phyloP scores from a whole-genome alignment of 1,139 yeast species.

The Kodamaea ohmeri region DNA sequence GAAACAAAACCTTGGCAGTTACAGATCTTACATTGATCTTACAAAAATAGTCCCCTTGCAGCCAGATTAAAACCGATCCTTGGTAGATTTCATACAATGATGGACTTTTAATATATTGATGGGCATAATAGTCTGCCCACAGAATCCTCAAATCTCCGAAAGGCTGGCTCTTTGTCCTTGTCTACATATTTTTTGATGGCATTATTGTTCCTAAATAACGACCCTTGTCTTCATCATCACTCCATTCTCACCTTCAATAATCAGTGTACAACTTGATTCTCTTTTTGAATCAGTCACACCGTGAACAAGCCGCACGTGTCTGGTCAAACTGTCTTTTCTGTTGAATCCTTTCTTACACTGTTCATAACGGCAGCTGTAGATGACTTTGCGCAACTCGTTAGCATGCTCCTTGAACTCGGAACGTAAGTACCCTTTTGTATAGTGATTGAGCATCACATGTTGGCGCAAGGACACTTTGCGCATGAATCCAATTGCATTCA shows the following conservation, averaged over 20 bases:
- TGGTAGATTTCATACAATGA: too few relatives aligned
- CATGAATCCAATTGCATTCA: conserved; percentile 58
- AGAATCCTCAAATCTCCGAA: too few relatives aligned
- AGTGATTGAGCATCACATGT: conserved; percentile 59
- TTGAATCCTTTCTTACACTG: conserved; percentile 54
- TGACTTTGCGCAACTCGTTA: conserved; percentile 8
- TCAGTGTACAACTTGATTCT: neutral
- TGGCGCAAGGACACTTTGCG: conserved; percentile 60
- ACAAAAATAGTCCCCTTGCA: too few relatives aligned
- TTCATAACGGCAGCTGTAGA: conserved; percentile 19
- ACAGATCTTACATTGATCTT: too few relatives aligned
- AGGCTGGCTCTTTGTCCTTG: too few relatives aligned
- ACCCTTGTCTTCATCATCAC: neutral
- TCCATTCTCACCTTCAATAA: neutral
- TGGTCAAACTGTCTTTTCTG: conserved; percentile 54
- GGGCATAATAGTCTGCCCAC: too few relatives aligned
- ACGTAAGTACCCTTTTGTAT: conserved; percentile 20
- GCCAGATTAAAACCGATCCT: too few relatives aligned
- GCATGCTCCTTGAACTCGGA: conserved; percentile 15
- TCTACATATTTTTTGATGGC: too few relatives aligned
- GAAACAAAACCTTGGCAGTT: too few relatives aligned
- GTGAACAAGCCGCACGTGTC: conserved; percentile 27
- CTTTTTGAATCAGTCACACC: neutral
- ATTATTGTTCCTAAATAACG: too few relatives aligned
- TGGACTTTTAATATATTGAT: too few relatives aligned